Conservation (phyloP, 129 eudicot genomes). For the Silybum marianum region DNA sequence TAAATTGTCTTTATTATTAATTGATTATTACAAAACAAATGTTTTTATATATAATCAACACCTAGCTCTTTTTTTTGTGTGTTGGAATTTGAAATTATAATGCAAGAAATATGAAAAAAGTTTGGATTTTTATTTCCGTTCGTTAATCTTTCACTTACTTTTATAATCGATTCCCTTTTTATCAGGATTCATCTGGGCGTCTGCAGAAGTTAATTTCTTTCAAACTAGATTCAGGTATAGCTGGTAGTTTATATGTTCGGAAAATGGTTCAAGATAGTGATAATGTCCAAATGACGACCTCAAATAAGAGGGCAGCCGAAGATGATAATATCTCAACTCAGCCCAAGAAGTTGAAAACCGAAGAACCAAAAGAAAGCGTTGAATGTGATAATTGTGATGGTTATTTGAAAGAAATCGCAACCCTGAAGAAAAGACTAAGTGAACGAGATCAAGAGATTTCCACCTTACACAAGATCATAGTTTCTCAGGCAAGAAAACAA, state of each 20-base stretch:
- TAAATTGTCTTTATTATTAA: too few relatives aligned
- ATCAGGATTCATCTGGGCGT: slow-evolving; percentile 76
- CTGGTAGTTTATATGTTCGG: slow-evolving; percentile 60
- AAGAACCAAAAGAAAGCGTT: slow-evolving; percentile 21
- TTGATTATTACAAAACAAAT: background rate
- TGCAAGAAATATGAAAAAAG: background rate
- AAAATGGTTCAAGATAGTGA: slow-evolving; percentile 44
- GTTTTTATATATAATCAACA: background rate
- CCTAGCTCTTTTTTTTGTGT: background rate
- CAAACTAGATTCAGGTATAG: slow-evolving; percentile 57
- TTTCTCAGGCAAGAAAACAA: slow-evolving; percentile 69
- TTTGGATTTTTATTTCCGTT: background rate
- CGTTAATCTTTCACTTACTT: background rate
- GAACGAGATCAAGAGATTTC: slow-evolving; percentile 67
- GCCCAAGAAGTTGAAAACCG: slow-evolving; percentile 52
- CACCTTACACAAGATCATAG: slow-evolving; percentile 57
- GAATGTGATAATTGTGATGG: slow-evolving; percentile 32
- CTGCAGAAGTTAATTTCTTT: slow-evolving; percentile 57
- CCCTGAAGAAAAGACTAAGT: slow-evolving; percentile 41
- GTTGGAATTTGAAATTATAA: background rate
- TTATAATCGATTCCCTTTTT: background rate
- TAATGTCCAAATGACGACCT: slow-evolving; percentile 31
- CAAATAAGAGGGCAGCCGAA: slow-evolving; percentile 63
- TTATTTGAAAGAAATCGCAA: slow-evolving; percentile 53
- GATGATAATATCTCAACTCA: slow-evolving; percentile 31